Conservation (phyloP, 75 land plant species). For the Picea glauca region DNA sequence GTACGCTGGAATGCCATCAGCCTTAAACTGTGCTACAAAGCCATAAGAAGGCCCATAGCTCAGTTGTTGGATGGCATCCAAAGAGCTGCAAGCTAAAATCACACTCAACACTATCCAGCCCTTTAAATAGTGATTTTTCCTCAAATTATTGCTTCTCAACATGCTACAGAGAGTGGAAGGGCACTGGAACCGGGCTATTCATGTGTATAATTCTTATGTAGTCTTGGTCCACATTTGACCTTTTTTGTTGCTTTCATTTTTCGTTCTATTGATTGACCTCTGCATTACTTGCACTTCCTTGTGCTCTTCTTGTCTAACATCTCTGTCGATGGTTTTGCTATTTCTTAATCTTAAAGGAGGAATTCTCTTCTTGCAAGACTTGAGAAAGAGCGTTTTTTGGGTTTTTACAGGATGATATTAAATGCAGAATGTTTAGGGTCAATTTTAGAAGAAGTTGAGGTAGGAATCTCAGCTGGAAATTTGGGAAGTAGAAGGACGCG, state of each 20-base stretch:
- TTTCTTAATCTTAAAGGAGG: neutral
- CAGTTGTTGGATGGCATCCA: too few species aligned
- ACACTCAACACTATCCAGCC: too few species aligned
- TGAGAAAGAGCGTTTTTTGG: neutral
- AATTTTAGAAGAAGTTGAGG: conserved; percentile 74
- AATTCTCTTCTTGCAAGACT: neutral
- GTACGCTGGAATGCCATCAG: too few species aligned
- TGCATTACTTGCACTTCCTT: neutral
- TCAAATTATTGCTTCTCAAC: neutral
- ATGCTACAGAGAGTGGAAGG: neutral
- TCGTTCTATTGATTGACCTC: neutral
- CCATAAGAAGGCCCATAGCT: too few species aligned
- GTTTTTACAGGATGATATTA: conserved; percentile 50
- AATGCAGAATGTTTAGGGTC: conserved; percentile 52
- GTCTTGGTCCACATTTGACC: neutral
- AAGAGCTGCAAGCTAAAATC: too few species aligned
- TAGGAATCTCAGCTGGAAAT: conserved; percentile 66
- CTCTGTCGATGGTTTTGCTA: neutral
- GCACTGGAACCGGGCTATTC: neutral
- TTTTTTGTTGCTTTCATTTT: neutral
- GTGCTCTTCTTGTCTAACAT: neutral
- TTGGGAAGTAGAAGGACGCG: conserved; percentile 36
- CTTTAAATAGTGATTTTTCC: too few species aligned
- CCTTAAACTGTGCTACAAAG: too few species aligned
- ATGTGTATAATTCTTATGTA: neutral